phyloP scores from a whole-genome alignment of 1,139 yeast genomes.

The Tardiomyces digboiensis region DNA sequence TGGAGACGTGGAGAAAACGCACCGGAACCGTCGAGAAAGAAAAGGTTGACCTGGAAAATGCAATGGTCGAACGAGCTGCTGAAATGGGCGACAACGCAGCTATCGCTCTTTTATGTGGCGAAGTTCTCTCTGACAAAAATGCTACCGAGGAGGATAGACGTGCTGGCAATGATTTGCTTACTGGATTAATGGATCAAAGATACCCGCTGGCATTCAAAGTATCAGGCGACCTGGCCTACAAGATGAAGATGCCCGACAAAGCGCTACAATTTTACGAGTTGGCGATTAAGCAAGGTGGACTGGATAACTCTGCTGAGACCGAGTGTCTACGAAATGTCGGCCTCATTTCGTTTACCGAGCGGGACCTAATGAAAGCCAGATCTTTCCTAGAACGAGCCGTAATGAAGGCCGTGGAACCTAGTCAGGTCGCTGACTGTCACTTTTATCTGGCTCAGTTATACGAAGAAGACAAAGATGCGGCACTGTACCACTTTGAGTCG shows the following conservation, averaged over 20 bases:
- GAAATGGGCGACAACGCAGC: slow-evolving; percentile 80
- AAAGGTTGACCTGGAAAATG: slow-evolving; percentile 49
- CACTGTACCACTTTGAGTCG: slow-evolving; percentile 63
- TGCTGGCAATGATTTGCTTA: slow-evolving; percentile 56
- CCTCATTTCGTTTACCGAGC: slow-evolving; percentile 44
- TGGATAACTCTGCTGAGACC: slow-evolving; percentile 51
- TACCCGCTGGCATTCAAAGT: slow-evolving; percentile 68
- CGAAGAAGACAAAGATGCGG: slow-evolving; percentile 23
- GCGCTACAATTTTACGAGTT: slow-evolving; percentile 42
- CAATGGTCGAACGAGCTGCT: slow-evolving; percentile 70
- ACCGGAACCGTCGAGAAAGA: slow-evolving; percentile 45
- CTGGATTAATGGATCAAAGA: slow-evolving; percentile 45
- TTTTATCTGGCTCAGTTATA: slow-evolving; percentile 66
- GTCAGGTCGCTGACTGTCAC: slow-evolving; percentile 56
- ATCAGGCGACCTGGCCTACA: slow-evolving; percentile 62
- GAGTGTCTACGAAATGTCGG: slow-evolving; percentile 73
- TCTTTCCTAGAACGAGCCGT: slow-evolving; percentile 53
- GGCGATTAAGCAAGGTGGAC: slow-evolving; percentile 34
- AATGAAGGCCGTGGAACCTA: slow-evolving; percentile 13
- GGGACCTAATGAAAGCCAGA: slow-evolving; percentile 44
- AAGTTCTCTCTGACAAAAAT: slow-evolving; percentile 23
- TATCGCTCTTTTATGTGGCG: slow-evolving; percentile 54
- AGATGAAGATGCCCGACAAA: slow-evolving; percentile 39
- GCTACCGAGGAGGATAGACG: slow-evolving; percentile 41
- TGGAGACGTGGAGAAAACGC: slow-evolving; percentile 51